Conservation (phyloP, 345 rosid genomes). For the Eutrema japonicum region DNA sequence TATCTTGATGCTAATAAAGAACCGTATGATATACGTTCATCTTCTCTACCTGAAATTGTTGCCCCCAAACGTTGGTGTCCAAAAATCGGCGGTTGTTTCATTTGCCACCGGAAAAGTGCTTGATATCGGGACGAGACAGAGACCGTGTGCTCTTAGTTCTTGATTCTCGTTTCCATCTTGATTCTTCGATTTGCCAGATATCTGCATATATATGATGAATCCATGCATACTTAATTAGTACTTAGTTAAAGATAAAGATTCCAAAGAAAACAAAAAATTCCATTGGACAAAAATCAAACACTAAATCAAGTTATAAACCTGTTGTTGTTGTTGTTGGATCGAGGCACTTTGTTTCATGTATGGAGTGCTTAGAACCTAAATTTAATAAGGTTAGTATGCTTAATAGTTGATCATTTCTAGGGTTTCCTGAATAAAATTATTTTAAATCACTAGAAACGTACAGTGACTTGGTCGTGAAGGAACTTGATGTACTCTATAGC, state of each 20-base stretch:
- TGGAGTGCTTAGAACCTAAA: slow-evolving; percentile 75
- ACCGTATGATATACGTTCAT: slow-evolving; percentile 21
- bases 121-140: slow-evolving; percentile 83
- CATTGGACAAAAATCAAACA: neutral
- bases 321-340: slow-evolving; percentile 69
- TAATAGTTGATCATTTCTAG: slow-evolving; percentile 12
- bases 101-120: slow-evolving; percentile 81
- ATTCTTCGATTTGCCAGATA: slow-evolving; percentile 27
- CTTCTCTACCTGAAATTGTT: slow-evolving; percentile 47
- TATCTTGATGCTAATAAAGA: slow-evolving; percentile 25
- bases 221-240: slow-evolving; percentile 1
- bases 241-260: slow-evolving; percentile 3
- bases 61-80: slow-evolving; percentile 93
- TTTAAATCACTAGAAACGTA: slow-evolving; percentile 43
- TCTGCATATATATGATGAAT: slow-evolving; percentile 6
- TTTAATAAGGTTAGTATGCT: slow-evolving; percentile 16
- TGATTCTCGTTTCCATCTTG: slow-evolving; percentile 53
- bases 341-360: slow-evolving; percentile 80
- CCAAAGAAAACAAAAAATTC: neutral
- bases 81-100: slow-evolving; percentile 75
- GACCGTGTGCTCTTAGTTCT: slow-evolving; percentile 77
- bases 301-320: slow-evolving; percentile 48
- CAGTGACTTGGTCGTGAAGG: slow-evolving; percentile 85
- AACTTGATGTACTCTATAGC: slow-evolving; percentile 88
- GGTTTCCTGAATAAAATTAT: slow-evolving; percentile 7